Percentiles rank a stretch among this genome's conserved stretches.
These are phyloP conservation scores for Euphorbia pulcherrima DNA, from an alignment of 345 rosid genomes.

Conservation along the genomic window DNA sequence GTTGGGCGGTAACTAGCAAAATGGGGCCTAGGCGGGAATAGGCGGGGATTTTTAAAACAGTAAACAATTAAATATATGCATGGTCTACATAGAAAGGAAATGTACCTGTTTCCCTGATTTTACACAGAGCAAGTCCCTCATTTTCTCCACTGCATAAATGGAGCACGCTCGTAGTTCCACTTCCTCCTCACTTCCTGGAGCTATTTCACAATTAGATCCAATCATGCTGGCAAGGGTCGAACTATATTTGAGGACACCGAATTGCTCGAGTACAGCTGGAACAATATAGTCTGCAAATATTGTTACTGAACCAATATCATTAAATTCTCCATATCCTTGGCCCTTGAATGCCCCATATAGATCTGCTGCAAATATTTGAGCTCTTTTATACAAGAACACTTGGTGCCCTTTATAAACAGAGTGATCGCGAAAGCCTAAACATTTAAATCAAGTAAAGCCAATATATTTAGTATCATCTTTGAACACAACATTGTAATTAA, in stretches of 20 bases:
- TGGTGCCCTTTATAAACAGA: conserved; percentile 72
- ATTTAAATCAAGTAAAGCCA: conserved; percentile 11
- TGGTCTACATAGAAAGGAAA: not conserved
- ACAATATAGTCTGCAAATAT: conserved; percentile 82
- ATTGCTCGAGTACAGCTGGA: conserved; percentile 69
- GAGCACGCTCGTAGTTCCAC: conserved; percentile 80
- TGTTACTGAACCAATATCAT: conserved; percentile 57
- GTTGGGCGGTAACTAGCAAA: no score
- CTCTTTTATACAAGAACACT: conserved; percentile 72
- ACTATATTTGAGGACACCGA: conserved; percentile 70
- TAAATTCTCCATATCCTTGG: conserved; percentile 61
- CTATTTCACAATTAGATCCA: conserved; percentile 44
- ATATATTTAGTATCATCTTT: conserved; percentile 1
- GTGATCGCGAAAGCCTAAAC: conserved; percentile 67
- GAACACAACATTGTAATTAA: not conserved
- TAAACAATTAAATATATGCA: not conserved
- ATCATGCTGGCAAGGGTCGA: conserved; percentile 46
- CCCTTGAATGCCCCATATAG: conserved; percentile 84
- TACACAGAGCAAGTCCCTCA: conserved; percentile 49
- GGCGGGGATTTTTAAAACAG: no score
- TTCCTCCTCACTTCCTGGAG: conserved; percentile 76
- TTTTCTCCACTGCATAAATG: conserved; percentile 74
- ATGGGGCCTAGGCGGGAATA: no score
- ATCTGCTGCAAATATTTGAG: conserved; percentile 80
- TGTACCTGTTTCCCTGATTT: conserved; percentile 69